These are phyloP conservation scores for Phlebopus sp. DNA, from an alignment of 1,284 basidiomycete species.

Conservation along the genomic window DNA sequence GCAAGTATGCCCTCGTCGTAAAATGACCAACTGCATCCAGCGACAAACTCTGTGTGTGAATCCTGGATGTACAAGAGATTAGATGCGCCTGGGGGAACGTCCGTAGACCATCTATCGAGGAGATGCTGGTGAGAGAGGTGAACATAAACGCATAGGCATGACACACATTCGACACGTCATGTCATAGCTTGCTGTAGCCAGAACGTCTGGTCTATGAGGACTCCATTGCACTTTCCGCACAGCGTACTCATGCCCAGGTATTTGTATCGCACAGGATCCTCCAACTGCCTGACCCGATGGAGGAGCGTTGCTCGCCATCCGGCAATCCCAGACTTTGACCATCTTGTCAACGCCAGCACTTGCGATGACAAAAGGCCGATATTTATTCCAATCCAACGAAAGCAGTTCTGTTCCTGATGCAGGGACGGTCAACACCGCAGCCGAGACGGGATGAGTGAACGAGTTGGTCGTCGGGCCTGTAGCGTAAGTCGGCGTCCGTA, in stretches of 20 bases:
- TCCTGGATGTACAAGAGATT: slow-evolving; percentile 73
- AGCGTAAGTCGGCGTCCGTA: slow-evolving; percentile 55
- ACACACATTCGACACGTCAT: slow-evolving; percentile 93
- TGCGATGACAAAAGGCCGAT: slow-evolving; percentile 75
- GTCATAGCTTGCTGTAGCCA: slow-evolving; percentile 90
- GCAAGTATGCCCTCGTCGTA: slow-evolving; percentile 85
- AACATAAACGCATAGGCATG: slow-evolving; percentile 1
- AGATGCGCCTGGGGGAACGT: slow-evolving; percentile 48
- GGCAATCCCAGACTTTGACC: slow-evolving; percentile 83
- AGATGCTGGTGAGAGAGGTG: slow-evolving; percentile 1
- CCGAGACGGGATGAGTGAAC: slow-evolving; percentile 61
- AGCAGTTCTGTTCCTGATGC: slow-evolving; percentile 73
- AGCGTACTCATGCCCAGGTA: slow-evolving; percentile 80
- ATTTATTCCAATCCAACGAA: slow-evolving; percentile 92
- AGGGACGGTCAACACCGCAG: slow-evolving; percentile 67
- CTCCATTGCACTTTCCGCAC: slow-evolving; percentile 81
- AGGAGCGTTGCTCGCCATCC: slow-evolving; percentile 62
- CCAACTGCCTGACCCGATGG: slow-evolving; percentile 54
- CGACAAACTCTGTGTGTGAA: slow-evolving; percentile 92
- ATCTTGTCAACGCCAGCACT: slow-evolving; percentile 80
- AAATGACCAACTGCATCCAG: slow-evolving; percentile 86
- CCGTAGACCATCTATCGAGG: slow-evolving; percentile 58
- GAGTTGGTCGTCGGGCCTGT: slow-evolving; percentile 44
- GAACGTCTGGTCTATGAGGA: slow-evolving; percentile 68
- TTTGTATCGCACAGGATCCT: slow-evolving; percentile 61